A percentile compares a stretch with the other conserved stretches of the same genome.
These are phyloP conservation scores for Akanthomyces muscarius DNA, from an alignment of 2,329 filamentous ascomycete genomes.

Conservation along the genomic window DNA sequence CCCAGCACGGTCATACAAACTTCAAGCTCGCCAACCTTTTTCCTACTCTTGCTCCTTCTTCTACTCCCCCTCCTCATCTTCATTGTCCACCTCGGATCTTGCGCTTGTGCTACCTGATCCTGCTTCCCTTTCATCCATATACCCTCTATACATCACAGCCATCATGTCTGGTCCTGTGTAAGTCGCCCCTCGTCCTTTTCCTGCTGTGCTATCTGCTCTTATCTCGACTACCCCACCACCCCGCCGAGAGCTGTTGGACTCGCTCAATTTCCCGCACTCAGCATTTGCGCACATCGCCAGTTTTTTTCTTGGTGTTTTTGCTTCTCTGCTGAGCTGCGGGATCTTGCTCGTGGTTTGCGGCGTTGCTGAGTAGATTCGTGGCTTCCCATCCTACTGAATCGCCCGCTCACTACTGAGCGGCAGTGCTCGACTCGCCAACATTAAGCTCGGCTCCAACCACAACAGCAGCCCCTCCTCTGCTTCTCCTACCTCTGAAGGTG, in stretches of 20 bases:
- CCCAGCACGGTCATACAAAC: constrained; percentile 15
- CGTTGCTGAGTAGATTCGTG: constrained; percentile 24
- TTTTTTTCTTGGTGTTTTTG: constrained; percentile 17
- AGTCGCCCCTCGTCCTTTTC: constrained; percentile 37
- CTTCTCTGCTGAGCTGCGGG: background rate
- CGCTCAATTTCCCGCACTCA: constrained; percentile 18
- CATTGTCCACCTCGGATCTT: constrained; percentile 2
- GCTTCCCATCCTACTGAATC: background rate
- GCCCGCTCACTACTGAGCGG: constrained; percentile 24
- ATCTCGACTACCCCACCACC: constrained; percentile 20
- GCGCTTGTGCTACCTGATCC: background rate
- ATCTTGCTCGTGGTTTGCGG: constrained; percentile 6
- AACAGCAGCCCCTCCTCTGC: constrained; percentile 35
- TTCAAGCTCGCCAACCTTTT: constrained; percentile 10
- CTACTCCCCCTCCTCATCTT: constrained; percentile 12
- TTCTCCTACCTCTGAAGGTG: constrained; percentile 24
- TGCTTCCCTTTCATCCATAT: background rate
- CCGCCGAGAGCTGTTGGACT: constrained; percentile 11
- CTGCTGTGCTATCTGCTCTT: constrained; percentile 25
- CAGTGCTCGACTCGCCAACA: constrained; percentile 72
- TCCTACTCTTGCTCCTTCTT: constrained; percentile 5
- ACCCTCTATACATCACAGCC: constrained; percentile 23
- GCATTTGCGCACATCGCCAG: constrained; percentile 12
- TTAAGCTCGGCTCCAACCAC: constrained; percentile 62
- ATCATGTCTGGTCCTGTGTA: constrained; percentile 66